Evolutionary conservation across 805 yeast genomes (phyloP), one percentile per base, ranked within the genome.

Genomic region (Myxozyma neglecta): DNA sequence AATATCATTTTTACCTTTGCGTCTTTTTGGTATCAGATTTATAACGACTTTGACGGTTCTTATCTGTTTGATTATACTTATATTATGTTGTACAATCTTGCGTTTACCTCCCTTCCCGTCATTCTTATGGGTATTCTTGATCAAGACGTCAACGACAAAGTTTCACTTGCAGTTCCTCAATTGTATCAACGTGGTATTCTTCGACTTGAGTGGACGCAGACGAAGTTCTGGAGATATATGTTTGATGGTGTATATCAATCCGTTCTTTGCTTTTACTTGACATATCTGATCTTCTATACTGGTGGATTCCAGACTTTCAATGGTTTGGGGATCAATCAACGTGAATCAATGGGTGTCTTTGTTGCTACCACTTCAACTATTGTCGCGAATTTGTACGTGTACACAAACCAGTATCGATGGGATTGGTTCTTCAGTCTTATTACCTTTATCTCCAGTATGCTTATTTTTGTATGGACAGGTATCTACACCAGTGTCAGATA

Each of bases 401-500:
- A 88, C 68, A 72, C 86, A 61, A 87, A 85, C 69, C 92, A 87
- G 75, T 80, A 79, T 64, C 76, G 91, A 66, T 89, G 96, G 96
- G 96, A 89, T 74, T 85, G 88, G 86, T 70, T 89, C 29, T 79
- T 88, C 18, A 55, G 81, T 34, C 70, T 84, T 29, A 80, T 87
- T 63, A 75, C 77, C 59, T 75, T 80, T 1, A 70, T 89, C 50
- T 85, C 90, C 13, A 79, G 80, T 56, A 71, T 86, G 63, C 67
- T 88, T 47, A 78, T 88, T 16, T 87, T 81, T 68, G 82, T 85
- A 71, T 89, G 96, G 96, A 83, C 89, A 3, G 92, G 93, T n/a
- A 82, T 85, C 24, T 89, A 92, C 87, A 82, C 90, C 36, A 74
- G 84, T 3, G 73, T 81, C 34, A 64, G 75, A 1, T 73, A 76